Evolutionary conservation across 345 rosid genomes (phyloP).

Genomic region (Tarenaya hassleriana): DNA sequence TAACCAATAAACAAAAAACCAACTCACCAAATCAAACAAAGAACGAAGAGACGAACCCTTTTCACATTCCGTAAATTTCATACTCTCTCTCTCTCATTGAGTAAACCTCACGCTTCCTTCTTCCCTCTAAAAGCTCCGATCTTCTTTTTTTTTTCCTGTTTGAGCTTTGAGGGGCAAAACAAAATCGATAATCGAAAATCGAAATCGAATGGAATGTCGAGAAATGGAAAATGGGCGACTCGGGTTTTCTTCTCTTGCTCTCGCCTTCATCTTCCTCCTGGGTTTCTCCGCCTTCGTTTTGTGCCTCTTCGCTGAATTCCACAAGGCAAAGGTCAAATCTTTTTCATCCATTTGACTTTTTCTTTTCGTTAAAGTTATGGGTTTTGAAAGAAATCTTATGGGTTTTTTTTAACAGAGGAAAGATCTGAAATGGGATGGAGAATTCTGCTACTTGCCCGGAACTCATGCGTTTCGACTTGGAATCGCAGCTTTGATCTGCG

Average conservation of each 20-base stretch:
- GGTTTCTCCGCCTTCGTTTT: conserved; percentile 35
- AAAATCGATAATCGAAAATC: conserved; percentile 3
- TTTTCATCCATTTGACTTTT: not conserved
- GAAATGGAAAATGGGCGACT: conserved; percentile 10
- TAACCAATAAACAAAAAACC: conserved; percentile 30
- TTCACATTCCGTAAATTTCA: no score
- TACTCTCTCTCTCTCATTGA: no score
- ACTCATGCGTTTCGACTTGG: conserved; percentile 47
- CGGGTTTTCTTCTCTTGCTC: not conserved
- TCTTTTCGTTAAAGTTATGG: conserved; percentile 10
- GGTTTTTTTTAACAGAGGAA: conserved; percentile 30
- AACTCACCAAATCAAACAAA: conserved; percentile 29
- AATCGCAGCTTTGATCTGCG: conserved; percentile 43
- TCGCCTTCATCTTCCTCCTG: conserved; percentile 27
- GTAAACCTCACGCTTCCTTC: no score
- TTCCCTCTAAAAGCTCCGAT: not conserved
- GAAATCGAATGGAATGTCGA: conserved; percentile 24
- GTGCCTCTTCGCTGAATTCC: conserved; percentile 53
- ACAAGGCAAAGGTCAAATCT: conserved; percentile 47
- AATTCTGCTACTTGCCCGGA: conserved; percentile 52
- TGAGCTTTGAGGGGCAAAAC: conserved; percentile 7
- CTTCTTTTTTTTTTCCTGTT: not conserved
- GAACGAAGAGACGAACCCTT: conserved; percentile 26
- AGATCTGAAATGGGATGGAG: conserved; percentile 57
- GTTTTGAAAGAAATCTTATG: no score